A percentile compares a stretch with the other conserved stretches of the same genome.
Evolutionary conservation across 2,329 filamentous ascomycete genomes (phyloP).

Genomic region (Cadophora sp.): DNA sequence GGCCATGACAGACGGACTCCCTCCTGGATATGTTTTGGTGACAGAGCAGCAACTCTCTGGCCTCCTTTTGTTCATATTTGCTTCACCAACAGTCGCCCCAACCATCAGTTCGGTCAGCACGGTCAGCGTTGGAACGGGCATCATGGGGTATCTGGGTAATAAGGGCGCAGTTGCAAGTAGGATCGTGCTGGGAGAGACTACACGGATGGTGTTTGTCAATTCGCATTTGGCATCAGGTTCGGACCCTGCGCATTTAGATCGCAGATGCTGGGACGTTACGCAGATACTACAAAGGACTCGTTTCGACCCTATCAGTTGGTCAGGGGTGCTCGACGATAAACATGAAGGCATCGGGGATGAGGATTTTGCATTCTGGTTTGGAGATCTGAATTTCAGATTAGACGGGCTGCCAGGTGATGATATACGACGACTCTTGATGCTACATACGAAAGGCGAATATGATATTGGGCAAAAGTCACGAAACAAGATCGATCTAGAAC

Average conservation of each 20-base stretch:
- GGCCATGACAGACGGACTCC: conserved; percentile 75
- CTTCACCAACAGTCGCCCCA: conserved; percentile 75
- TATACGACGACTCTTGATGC: conserved; percentile 80
- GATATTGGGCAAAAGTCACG: conserved; percentile 56
- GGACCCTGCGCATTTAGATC: conserved; percentile 77
- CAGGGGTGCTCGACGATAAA: conserved; percentile 70
- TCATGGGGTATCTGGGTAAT: conserved; percentile 94
- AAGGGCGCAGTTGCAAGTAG: conserved; percentile 88
- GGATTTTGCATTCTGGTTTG: conserved; percentile 95
- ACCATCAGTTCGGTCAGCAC: conserved; percentile 84
- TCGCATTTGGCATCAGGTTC: conserved; percentile 88
- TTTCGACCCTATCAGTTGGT: conserved; percentile 75
- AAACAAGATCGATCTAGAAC: conserved; percentile 45
- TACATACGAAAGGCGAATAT: conserved; percentile 84
- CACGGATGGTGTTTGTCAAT: conserved; percentile 88
- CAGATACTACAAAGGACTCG: conserved; percentile 79
- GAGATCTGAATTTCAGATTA: conserved; percentile 93
- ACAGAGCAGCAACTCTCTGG: conserved; percentile 87
- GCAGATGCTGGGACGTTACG: conserved; percentile 84
- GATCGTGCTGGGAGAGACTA: conserved; percentile 87
- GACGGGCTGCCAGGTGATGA: conserved; percentile 90
- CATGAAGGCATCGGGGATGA: conserved; percentile 81
- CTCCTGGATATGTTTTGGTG: conserved; percentile 77
- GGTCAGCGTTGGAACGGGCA: conserved; percentile 82
- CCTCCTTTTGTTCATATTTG: conserved; percentile 83